Conservation (phyloP, 257 asterid species). For the Solanum sejunctum region DNA sequence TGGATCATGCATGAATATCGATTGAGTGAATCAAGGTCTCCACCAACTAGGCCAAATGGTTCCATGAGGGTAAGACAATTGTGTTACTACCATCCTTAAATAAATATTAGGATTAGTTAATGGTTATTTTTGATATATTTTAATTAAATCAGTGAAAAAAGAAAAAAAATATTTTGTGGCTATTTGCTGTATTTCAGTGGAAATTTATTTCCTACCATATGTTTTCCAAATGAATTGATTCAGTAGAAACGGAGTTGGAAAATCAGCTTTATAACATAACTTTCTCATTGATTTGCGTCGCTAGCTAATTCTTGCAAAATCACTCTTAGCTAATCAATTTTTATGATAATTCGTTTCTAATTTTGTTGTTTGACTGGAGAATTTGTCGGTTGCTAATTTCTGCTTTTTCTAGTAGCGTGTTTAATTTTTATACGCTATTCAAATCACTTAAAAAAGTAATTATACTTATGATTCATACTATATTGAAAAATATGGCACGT, state of each 20-base stretch:
- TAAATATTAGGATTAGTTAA: too few species aligned
- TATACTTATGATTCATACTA: too few species aligned
- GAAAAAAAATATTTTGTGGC: too few species aligned
- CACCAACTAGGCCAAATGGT: conserved; percentile 42
- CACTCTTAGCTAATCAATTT: not conserved
- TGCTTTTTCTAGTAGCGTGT: not conserved
- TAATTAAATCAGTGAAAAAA: not conserved
- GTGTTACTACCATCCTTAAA: too few species aligned
- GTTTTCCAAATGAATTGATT: not conserved
- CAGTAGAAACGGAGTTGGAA: not conserved
- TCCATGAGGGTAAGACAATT: conserved; percentile 69
- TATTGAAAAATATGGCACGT: not conserved
- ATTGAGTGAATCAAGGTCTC: conserved; percentile 41
- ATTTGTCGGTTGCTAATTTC: not conserved
- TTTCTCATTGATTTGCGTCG: not conserved
- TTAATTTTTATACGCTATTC: not conserved
- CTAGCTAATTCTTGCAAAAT: not conserved
- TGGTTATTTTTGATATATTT: too few species aligned
- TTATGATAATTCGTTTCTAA: not conserved
- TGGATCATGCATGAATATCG: conserved; percentile 96
- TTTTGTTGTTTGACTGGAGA: not conserved
- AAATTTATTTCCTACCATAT: too few species aligned
- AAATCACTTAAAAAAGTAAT: not conserved
- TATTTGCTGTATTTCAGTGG: not conserved
- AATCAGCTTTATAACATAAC: too few species aligned